These are phyloP conservation scores for Xylariales sp. DNA, from an alignment of 2,329 filamentous ascomycete genomes.

Conservation along the genomic window DNA sequence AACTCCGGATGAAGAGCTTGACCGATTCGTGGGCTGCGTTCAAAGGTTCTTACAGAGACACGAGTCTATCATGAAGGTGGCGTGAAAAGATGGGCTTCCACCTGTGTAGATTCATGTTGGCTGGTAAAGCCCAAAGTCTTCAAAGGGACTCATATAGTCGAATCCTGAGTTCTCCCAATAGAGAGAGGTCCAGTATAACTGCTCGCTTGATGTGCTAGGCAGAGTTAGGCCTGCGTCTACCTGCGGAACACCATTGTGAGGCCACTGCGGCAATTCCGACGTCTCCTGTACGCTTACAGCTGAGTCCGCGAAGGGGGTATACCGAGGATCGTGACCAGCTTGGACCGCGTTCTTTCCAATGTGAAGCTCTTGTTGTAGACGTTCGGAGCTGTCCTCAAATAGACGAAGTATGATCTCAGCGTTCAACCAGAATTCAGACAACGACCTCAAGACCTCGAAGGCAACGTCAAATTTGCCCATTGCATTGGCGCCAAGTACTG, in stretches of 20 bases:
- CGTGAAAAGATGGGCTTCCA: background rate
- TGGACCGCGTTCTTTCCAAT: background rate
- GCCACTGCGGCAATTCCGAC: too few species aligned
- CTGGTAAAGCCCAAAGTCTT: background rate
- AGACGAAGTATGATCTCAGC: background rate
- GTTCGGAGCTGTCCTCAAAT: background rate
- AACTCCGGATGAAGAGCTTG: constrained; percentile 33
- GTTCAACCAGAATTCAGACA: background rate
- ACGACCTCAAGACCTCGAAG: background rate
- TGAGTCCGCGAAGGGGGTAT: background rate
- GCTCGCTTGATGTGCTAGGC: background rate
- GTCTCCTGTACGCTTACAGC: background rate
- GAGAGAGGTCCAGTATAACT: background rate
- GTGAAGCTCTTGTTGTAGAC: background rate
- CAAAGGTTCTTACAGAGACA: constrained; percentile 24
- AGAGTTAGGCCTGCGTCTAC: too few species aligned
- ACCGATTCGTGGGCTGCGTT: constrained; percentile 35
- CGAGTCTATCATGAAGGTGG: background rate
- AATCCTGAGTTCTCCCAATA: constrained; percentile 1
- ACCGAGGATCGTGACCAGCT: background rate
- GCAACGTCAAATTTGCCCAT: background rate
- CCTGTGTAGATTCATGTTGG: background rate
- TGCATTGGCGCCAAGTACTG: background rate
- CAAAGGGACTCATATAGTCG: background rate
- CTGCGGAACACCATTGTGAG: too few species aligned